These are phyloP conservation scores for Trypanosoma rangeli DNA, from an alignment of 208 protist species.

Conservation along the genomic window DNA sequence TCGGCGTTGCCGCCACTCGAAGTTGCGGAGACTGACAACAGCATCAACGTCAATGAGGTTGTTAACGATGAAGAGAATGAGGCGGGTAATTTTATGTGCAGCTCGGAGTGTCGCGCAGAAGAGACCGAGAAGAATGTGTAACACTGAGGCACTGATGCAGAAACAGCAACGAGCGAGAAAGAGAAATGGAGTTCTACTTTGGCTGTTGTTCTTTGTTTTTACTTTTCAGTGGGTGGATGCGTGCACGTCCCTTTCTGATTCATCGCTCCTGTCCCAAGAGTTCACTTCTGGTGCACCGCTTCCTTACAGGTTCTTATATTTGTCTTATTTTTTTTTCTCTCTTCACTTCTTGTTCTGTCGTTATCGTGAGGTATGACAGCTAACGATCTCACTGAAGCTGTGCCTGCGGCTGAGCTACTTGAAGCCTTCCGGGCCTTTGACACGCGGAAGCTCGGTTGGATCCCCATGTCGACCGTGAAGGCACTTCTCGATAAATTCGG, in stretches of 20 bases:
- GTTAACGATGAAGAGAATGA: background rate
- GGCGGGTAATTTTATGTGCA: background rate
- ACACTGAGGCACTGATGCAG: background rate
- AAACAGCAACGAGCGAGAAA: background rate
- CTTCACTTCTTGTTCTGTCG: too few species aligned
- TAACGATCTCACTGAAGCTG: background rate
- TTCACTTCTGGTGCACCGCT: background rate
- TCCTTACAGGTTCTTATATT: background rate
- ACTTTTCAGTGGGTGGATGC: background rate
- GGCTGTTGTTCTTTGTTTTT: background rate
- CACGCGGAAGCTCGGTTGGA: background rate
- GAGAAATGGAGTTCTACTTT: background rate
- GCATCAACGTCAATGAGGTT: slow-evolving; percentile 2
- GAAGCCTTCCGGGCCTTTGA: slow-evolving; percentile 16
- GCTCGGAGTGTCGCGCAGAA: too few species aligned
- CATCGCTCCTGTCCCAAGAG: too few species aligned
- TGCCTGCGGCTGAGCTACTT: slow-evolving; percentile 12
- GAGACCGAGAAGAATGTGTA: background rate
- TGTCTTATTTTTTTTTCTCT: slow-evolving; percentile 2
- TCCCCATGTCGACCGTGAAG: slow-evolving; percentile 4
- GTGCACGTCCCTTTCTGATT: too few species aligned
- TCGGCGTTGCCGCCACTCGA: background rate
- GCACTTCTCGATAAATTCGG: slow-evolving; percentile 14
- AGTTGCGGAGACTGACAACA: slow-evolving; percentile 1
- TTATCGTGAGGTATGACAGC: slow-evolving; percentile 1